These are phyloP conservation scores for Knufia petricola DNA, from an alignment of 2,329 filamentous ascomycete genomes.

Conservation along the genomic window DNA sequence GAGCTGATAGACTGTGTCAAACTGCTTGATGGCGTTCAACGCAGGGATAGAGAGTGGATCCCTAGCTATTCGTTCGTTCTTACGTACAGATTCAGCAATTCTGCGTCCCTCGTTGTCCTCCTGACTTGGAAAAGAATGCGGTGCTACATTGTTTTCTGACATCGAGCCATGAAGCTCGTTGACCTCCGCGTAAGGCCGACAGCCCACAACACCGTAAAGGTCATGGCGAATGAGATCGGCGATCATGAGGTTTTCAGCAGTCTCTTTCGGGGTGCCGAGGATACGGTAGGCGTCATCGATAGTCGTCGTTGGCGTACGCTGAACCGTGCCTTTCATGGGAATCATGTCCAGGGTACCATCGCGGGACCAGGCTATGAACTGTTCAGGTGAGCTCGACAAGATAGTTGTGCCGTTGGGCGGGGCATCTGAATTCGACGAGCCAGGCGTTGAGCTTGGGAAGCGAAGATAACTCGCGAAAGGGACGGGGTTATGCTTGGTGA, in stretches of 20 bases:
- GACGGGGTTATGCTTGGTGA: slow-evolving; percentile 65
- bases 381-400: slow-evolving; percentile 76
- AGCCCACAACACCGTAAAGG: slow-evolving; percentile 45
- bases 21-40: slow-evolving; percentile 80
- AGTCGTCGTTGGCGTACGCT: slow-evolving; percentile 60
- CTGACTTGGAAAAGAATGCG: neutral
- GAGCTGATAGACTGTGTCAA: slow-evolving; percentile 84
- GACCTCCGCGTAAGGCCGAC: slow-evolving; percentile 2
- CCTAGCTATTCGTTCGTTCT: too few relatives aligned
- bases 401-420: slow-evolving; percentile 45
- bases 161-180: neutral
- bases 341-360: slow-evolving; percentile 55
- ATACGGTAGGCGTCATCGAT: slow-evolving; percentile 62
- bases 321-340: slow-evolving; percentile 95
- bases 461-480: slow-evolving; percentile 77
- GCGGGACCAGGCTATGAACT: slow-evolving; percentile 64
- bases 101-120: slow-evolving; percentile 37
- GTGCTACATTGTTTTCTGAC: neutral
- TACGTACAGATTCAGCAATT: slow-evolving; percentile 26
- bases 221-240: slow-evolving; percentile 94
- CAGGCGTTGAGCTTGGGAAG: slow-evolving; percentile 42
- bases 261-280: slow-evolving; percentile 74
- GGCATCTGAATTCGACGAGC: neutral
- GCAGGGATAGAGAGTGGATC: slow-evolving; percentile 58
- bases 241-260: slow-evolving; percentile 96